Evolutionary conservation across 768 basidiomycete species (phyloP).

Genomic region (Lanmaoa pseudosensibilis): DNA sequence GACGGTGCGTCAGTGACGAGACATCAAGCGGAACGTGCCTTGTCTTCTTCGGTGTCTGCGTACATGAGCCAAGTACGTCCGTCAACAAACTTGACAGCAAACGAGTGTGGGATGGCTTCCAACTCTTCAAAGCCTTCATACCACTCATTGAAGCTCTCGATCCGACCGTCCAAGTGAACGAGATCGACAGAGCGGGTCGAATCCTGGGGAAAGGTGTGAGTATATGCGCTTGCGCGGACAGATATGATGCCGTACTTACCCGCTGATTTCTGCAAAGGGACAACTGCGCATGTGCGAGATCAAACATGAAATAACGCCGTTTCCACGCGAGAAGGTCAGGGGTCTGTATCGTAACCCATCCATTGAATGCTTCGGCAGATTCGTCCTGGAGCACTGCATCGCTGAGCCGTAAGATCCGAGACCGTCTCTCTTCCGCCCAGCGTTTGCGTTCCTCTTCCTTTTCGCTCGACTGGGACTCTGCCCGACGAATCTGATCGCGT

Average conservation of each 20-base stretch:
- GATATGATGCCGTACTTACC: slow-evolving; percentile 33
- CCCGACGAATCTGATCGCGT: slow-evolving; percentile 44
- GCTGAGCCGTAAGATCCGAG: slow-evolving; percentile 48
- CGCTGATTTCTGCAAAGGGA: slow-evolving; percentile 53
- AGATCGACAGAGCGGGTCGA: slow-evolving; percentile 29
- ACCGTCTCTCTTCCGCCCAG: slow-evolving; percentile 38
- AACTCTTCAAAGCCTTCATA: slow-evolving; percentile 68
- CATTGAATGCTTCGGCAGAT: slow-evolving; percentile 41
- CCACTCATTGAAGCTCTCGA: slow-evolving; percentile 57
- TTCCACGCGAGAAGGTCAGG: slow-evolving; percentile 58
- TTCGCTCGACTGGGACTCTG: slow-evolving; percentile 45
- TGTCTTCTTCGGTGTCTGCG: slow-evolving; percentile 62
- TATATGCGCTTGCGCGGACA: neutral
- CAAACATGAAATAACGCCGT: slow-evolving; percentile 61
- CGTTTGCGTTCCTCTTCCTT: slow-evolving; percentile 43
- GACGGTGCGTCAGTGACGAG: neutral
- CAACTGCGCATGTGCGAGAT: slow-evolving; percentile 40
- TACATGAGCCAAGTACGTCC: slow-evolving; percentile 56
- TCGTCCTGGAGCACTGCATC: slow-evolving; percentile 45
- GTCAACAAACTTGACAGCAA: slow-evolving; percentile 61
- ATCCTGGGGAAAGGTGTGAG: slow-evolving; percentile 27
- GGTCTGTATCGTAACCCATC: slow-evolving; percentile 65
- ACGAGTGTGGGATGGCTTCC: slow-evolving; percentile 63
- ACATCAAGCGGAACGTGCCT: slow-evolving; percentile 37
- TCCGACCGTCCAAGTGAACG: slow-evolving; percentile 46